Base-by-base conservation (phyloP, 2,329 filamentous ascomycete genomes). In the Pyrenochaeta sp. region DNA sequence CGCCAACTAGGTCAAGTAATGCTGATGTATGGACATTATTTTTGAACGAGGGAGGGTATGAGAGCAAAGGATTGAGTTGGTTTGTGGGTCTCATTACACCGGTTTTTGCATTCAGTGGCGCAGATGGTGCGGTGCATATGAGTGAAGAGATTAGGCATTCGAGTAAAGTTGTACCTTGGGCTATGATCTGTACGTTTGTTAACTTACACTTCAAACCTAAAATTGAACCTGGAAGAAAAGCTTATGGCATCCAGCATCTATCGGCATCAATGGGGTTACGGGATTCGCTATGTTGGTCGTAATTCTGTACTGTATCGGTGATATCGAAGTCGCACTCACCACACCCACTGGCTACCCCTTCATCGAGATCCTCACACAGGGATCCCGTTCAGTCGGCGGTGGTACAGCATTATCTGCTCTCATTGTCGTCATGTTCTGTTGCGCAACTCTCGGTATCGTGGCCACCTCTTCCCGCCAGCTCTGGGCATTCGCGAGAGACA, bases 11-110 rank as follows among this genome's bases (percentile, higher is more conserved):
- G 7, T 64, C 66, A 4, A 63, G 76, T 0, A 70, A 74, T 0
- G 51, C 69, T 15, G 72, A 76, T 1, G 79, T 81, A 0, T 81
- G 82, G 51, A 73, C 75, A 2, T 51, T 73, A 1, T 82, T 81
- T 53, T 62, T 70, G 17, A 81, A 82, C 50, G 49, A 63, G 12
- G 79, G 79, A 0, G 75, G 69, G 3, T 83, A 77, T 69, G 45
- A 56, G 31, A 78, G 61, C 36, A 69, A 69, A 31, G 64, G 75
- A 0, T 54, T 78, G 5, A 71, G 76, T 0, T 78, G 75, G 55
- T 64, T 78, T 30, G 74, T 80, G 12, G 77, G 78, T 4, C 40
- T 73, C 1, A 60, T 58, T 17, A 59, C 61, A 11, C 55, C 55
- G 35, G 56, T 66, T 5, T 64, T 66, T 46, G 56, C 66, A 4